Conservation (phyloP, 2,329 filamentous ascomycete species). For the Fusarium pseudoanthophilum region DNA sequence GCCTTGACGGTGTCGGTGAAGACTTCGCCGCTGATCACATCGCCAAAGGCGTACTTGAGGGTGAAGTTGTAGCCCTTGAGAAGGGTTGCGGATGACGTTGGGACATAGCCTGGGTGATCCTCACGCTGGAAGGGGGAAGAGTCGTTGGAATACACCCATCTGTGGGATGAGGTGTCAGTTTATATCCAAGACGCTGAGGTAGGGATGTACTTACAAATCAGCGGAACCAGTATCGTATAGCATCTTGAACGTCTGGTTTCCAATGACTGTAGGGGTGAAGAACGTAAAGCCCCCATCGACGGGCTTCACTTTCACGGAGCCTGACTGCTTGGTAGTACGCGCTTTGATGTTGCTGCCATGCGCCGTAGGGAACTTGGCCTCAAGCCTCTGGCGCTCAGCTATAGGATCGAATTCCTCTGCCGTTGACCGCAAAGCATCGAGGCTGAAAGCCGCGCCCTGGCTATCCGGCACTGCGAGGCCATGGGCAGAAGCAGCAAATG, state of each 20-base stretch:
- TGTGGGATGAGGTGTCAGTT: fast-evolving
- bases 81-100: not conserved
- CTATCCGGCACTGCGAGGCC: not conserved
- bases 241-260: not conserved
- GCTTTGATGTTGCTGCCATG: fast-evolving
- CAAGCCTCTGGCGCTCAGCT: not conserved
- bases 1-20: not conserved
- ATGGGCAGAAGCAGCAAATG: not conserved
- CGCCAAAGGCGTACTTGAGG: not conserved
- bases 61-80: not conserved
- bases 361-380: not conserved
- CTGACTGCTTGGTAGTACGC: not conserved
- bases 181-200: fast-evolving
- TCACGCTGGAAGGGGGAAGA: not conserved
- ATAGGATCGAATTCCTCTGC: not conserved
- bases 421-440: not conserved
- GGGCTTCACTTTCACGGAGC: not conserved
- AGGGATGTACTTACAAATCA: not conserved
- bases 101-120: not conserved
- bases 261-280: not conserved
- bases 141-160: not conserved
- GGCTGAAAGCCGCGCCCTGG: not conserved
- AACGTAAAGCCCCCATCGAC: not conserved
- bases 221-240: not conserved
- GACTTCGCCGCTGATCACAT: not conserved